Percentiles rank a stretch among this genome's conserved stretches.
Evolutionary conservation across 2,329 filamentous ascomycete species (phyloP).

Genomic region (Triangularia setosa): DNA sequence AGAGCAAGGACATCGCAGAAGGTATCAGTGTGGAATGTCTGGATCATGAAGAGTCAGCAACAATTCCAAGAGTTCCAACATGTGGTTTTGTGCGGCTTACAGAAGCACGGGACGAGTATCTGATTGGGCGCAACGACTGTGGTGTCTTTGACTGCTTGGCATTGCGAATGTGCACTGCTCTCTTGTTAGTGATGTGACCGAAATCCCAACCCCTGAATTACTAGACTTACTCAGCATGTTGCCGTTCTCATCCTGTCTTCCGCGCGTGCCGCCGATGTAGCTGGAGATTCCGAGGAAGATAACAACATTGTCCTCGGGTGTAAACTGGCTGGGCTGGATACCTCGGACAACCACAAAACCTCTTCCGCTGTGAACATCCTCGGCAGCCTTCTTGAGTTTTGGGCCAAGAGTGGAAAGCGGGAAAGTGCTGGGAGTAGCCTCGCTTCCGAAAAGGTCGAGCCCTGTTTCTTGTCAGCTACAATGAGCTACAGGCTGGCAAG

Average conservation of each 20-base stretch:
- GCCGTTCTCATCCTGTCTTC: constrained; percentile 57
- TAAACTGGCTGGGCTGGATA: constrained; percentile 52
- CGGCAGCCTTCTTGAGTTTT: constrained; percentile 47
- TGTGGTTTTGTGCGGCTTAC: constrained; percentile 2
- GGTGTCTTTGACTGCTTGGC: constrained; percentile 47
- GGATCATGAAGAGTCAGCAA: background rate
- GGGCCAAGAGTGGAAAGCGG: constrained; percentile 54
- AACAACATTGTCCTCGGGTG: constrained; percentile 58
- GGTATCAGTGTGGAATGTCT: constrained; percentile 69
- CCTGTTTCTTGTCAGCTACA: constrained; percentile 14
- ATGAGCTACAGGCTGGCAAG: background rate
- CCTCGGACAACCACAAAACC: constrained; percentile 65
- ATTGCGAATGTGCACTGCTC: constrained; percentile 52
- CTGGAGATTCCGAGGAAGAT: constrained; percentile 63
- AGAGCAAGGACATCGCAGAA: constrained; percentile 63
- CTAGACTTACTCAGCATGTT: constrained; percentile 56
- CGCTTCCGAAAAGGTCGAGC: constrained; percentile 18
- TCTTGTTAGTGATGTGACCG: constrained; percentile 43
- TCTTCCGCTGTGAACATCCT: constrained; percentile 54
- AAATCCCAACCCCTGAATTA: background rate
- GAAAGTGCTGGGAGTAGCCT: constrained; percentile 48
- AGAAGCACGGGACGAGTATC: constrained; percentile 24
- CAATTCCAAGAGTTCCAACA: background rate
- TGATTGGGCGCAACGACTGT: constrained; percentile 20
- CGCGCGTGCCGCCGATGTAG: constrained; percentile 58